These are phyloP conservation scores for Alternaria sp. DNA, from an alignment of 2,329 filamentous ascomycete species.

Conservation along the genomic window DNA sequence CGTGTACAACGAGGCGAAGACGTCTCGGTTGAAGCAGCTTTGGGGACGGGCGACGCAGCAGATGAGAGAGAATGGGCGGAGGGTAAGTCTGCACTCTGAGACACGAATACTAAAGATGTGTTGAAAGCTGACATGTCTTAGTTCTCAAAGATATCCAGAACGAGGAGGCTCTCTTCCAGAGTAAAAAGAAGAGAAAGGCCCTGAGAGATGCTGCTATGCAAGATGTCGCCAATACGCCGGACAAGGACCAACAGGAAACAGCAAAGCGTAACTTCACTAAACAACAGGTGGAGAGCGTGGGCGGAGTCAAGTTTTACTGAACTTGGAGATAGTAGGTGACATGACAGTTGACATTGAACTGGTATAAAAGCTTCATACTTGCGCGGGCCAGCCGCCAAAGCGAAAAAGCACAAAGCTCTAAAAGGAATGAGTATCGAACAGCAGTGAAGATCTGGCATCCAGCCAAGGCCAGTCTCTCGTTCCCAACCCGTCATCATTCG, in stretches of 20 bases:
- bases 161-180: conserved; percentile 64
- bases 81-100: conserved; percentile 59
- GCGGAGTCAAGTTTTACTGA: conserved; percentile 46
- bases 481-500: background rate
- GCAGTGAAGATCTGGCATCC: background rate
- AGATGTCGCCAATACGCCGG: conserved; percentile 10
- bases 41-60: conserved; percentile 79
- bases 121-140: conserved; percentile 43
- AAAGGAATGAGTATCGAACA: background rate
- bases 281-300: conserved; percentile 40
- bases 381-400: conserved; percentile 1
- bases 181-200: conserved; percentile 49
- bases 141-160: conserved; percentile 72
- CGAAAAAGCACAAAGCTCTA: background rate
- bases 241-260: conserved; percentile 42
- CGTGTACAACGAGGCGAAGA: conserved; percentile 44
- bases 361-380: background rate
- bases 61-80: conserved; percentile 90
- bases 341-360: background rate
- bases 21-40: conserved; percentile 76
- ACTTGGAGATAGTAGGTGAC: background rate
- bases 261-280: conserved; percentile 27
- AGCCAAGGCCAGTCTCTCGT: background rate
- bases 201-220: conserved; percentile 28
- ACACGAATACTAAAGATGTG: background rate